Conservation (phyloP, 2,329 filamentous ascomycete genomes). For the Pseudopyrenochaeta lycopersici region DNA sequence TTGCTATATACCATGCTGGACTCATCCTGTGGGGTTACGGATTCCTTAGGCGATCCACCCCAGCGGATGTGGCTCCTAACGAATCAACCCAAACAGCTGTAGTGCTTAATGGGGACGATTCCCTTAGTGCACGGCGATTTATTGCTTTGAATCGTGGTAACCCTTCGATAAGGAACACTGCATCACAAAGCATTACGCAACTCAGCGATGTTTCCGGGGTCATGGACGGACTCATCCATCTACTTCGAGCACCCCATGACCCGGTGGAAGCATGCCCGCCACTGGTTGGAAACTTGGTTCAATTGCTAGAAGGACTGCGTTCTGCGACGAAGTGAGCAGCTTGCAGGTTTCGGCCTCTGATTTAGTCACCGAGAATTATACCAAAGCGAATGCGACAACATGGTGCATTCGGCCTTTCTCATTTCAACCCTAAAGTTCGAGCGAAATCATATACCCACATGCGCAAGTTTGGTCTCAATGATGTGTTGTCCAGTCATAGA, state of each 20-base stretch:
- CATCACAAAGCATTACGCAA: slow-evolving; percentile 32
- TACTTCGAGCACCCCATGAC: slow-evolving; percentile 64
- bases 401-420: background rate
- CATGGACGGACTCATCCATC: slow-evolving; percentile 66
- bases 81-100: slow-evolving; percentile 20
- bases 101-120: slow-evolving; percentile 67
- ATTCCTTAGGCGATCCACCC: slow-evolving; percentile 54
- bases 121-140: slow-evolving; percentile 64
- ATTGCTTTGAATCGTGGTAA: slow-evolving; percentile 64
- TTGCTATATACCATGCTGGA: slow-evolving; percentile 73
- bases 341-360: slow-evolving; percentile 6
- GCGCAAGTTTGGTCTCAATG: background rate
- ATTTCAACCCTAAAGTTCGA: background rate
- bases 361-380: background rate
- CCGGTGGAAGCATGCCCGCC: slow-evolving; percentile 56
- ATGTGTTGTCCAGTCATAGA: too few species aligned
- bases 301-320: slow-evolving; percentile 69
- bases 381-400: background rate
- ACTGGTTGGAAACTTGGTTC: slow-evolving; percentile 73
- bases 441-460: background rate
- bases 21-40: slow-evolving; percentile 76
- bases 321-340: slow-evolving; percentile 54
- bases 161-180: slow-evolving; percentile 56
- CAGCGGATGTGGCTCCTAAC: slow-evolving; percentile 43
- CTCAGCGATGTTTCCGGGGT: slow-evolving; percentile 66